Evolutionary conservation across 305 asterid species (phyloP).

Genomic region (Ilex paraguariensis): DNA sequence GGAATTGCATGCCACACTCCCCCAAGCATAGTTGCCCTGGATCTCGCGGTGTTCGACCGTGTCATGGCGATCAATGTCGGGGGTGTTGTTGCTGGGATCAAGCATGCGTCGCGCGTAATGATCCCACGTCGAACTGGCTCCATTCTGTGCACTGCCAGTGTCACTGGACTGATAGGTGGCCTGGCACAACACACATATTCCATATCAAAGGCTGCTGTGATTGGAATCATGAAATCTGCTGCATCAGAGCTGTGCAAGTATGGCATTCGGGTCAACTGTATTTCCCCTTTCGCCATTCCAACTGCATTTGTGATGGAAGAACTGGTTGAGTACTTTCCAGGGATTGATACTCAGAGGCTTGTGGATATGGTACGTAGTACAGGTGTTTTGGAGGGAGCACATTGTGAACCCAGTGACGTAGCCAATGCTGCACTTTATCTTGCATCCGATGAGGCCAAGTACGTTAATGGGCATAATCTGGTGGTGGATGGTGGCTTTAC

Average conservation of each 20-base stretch:
- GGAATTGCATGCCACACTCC: constrained; percentile 83
- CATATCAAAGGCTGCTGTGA: constrained; percentile 54
- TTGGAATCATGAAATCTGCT: constrained; percentile 54
- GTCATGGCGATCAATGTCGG: constrained; percentile 72
- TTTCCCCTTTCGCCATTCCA: constrained; percentile 83
- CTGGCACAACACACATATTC: constrained; percentile 74
- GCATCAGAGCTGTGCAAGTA: constrained; percentile 57
- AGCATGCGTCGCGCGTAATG: constrained; percentile 89
- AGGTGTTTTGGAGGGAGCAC: constrained; percentile 54
- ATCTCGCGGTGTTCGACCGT: constrained; percentile 50
- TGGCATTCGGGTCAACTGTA: constrained; percentile 66
- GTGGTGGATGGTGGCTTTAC: constrained; percentile 60
- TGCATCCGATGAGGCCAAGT: constrained; percentile 84
- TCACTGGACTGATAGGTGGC: constrained; percentile 62
- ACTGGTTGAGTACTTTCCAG: constrained; percentile 43
- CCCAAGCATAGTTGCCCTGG: constrained; percentile 53
- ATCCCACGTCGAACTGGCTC: constrained; percentile 36
- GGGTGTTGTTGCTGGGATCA: constrained; percentile 65
- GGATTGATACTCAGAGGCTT: constrained; percentile 31
- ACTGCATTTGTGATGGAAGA: constrained; percentile 61
- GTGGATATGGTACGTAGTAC: constrained; percentile 44
- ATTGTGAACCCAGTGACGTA: constrained; percentile 61
- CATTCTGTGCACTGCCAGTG: constrained; percentile 68
- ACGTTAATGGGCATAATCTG: constrained; percentile 77
- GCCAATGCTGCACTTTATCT: constrained; percentile 80